Percentiles rank a stretch among this genome's conserved stretches.
These are phyloP conservation scores for Trichoderma asperellum DNA, from an alignment of 2,329 filamentous ascomycete species.

Conservation along the genomic window DNA sequence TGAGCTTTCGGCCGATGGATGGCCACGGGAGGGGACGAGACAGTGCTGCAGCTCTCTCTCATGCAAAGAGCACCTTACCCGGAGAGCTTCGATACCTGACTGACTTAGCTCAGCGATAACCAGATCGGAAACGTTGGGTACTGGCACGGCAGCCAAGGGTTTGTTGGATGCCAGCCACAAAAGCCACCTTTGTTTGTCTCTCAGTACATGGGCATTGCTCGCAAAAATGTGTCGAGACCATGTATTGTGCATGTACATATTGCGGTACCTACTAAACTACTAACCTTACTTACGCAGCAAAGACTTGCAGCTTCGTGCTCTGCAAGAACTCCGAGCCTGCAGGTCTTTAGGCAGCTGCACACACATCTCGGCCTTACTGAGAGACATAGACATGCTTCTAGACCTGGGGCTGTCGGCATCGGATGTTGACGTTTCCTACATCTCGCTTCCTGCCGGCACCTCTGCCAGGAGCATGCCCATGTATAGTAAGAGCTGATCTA, in stretches of 20 bases:
- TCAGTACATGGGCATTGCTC: not conserved
- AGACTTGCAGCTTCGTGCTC: not conserved
- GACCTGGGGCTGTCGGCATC: slow-evolving; percentile 2
- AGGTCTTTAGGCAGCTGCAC: slow-evolving; percentile 21
- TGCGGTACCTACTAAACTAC: not conserved
- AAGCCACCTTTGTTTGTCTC: not conserved
- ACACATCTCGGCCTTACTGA: slow-evolving; percentile 25
- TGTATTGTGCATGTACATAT: not conserved
- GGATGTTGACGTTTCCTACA: not conserved
- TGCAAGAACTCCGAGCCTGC: not conserved
- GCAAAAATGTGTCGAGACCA: not conserved
- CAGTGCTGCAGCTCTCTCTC: not conserved
- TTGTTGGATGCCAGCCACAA: slow-evolving; percentile 7
- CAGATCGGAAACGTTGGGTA: slow-evolving; percentile 19
- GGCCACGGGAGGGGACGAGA: not conserved
- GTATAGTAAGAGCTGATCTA: not conserved
- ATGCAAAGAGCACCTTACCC: not conserved
- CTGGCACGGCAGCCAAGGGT: slow-evolving; percentile 2
- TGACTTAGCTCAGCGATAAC: not conserved
- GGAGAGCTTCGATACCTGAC: not conserved
- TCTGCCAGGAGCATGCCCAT: not conserved
- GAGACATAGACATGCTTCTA: slow-evolving; percentile 13
- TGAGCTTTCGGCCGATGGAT: not conserved
- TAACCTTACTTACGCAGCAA: no score
- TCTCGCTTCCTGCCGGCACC: not conserved